Evolutionary conservation across 2,329 filamentous ascomycete species (phyloP).

Genomic region (Exophiala alcalophila): DNA sequence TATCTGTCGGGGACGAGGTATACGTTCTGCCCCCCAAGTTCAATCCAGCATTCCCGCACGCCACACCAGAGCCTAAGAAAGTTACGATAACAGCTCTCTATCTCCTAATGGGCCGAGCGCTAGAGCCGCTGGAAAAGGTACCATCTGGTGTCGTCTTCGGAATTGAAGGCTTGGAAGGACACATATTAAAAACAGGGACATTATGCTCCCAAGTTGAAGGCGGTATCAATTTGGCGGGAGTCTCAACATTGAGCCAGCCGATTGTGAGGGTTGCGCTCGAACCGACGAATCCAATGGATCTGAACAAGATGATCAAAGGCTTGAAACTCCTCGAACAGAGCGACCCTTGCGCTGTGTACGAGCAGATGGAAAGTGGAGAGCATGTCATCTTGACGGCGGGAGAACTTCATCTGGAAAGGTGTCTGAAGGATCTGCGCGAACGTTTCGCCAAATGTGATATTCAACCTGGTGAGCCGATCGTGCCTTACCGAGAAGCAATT

Average conservation of each 20-base stretch:
- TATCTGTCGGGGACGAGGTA: slow-evolving; percentile 84
- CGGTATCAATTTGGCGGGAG: slow-evolving; percentile 83
- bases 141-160: slow-evolving; percentile 95
- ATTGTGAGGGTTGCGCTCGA: slow-evolving; percentile 97
- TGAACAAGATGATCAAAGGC: slow-evolving; percentile 92
- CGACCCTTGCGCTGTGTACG: slow-evolving; percentile 93
- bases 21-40: slow-evolving; percentile 94
- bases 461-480: slow-evolving; percentile 88
- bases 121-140: slow-evolving; percentile 78
- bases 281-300: slow-evolving; percentile 80
- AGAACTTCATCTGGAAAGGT: slow-evolving; percentile 89
- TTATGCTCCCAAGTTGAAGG: slow-evolving; percentile 84
- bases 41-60: slow-evolving; percentile 72
- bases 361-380: slow-evolving; percentile 87
- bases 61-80: slow-evolving; percentile 70
- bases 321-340: slow-evolving; percentile 85
- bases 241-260: slow-evolving; percentile 75
- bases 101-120: slow-evolving; percentile 87
- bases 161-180: slow-evolving; percentile 85
- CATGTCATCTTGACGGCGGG: slow-evolving; percentile 93
- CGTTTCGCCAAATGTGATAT: slow-evolving; percentile 93
- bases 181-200: slow-evolving; percentile 93
- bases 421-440: slow-evolving; percentile 87
- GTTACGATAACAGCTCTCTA: slow-evolving; percentile 85
- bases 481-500: slow-evolving; percentile 92